phyloP scores from a whole-genome alignment of 768 basidiomycete species.

The Lactarius trivialis region DNA sequence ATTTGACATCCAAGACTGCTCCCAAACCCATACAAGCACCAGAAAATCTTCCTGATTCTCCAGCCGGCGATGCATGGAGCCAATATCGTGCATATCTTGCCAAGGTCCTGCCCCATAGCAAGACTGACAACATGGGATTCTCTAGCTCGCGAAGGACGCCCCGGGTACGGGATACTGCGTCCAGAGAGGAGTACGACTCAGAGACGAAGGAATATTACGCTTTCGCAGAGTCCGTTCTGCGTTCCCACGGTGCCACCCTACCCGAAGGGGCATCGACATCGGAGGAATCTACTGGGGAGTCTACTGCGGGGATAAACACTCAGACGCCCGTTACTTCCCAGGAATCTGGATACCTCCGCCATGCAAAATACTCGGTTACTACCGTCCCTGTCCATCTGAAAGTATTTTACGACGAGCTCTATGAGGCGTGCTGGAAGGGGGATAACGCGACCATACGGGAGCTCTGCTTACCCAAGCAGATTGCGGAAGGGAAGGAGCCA shows the following conservation, averaged over 20 bases:
- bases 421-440: slow-evolving; percentile 48
- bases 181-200: not conserved
- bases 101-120: not conserved
- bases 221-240: slow-evolving; percentile 1
- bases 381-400: slow-evolving; percentile 32
- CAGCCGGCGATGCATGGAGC: not conserved
- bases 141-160: not conserved
- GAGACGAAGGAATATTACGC: not conserved
- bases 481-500: slow-evolving; percentile 26
- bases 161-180: not conserved
- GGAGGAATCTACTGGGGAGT: not conserved
- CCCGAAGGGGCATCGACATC: not conserved
- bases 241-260: not conserved
- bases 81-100: slow-evolving; percentile 4
- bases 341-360: slow-evolving; percentile 28
- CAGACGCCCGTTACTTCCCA: not conserved
- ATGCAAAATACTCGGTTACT: slow-evolving; percentile 14
- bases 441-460: slow-evolving; percentile 44
- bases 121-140: not conserved
- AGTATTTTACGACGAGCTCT: slow-evolving; percentile 46
- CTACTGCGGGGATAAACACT: too few relatives aligned
- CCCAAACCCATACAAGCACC: not conserved
- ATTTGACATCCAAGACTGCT: not conserved
- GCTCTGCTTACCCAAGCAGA: slow-evolving; percentile 45
- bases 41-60: not conserved